Evolutionary conservation across 768 basidiomycete species (phyloP).

Genomic region (Vararia minispora): DNA sequence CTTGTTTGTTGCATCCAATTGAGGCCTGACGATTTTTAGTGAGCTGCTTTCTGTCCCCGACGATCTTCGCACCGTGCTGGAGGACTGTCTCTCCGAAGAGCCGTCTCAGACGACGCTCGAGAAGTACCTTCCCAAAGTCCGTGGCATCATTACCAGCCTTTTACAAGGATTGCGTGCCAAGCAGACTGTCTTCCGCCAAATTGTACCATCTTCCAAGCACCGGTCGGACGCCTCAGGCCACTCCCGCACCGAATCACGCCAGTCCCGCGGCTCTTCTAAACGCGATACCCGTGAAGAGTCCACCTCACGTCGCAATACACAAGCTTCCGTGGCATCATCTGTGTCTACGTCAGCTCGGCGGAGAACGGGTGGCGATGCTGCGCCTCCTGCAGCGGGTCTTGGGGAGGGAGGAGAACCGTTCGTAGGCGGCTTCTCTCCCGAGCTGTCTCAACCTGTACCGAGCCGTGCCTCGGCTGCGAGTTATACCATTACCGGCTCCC

Average conservation of each 20-base stretch:
- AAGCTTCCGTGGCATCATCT: background rate
- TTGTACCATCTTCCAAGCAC: constrained; percentile 51
- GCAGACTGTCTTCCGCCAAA: constrained; percentile 77
- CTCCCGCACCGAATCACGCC: constrained; percentile 46
- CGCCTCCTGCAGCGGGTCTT: constrained; percentile 7
- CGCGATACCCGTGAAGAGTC: constrained; percentile 22
- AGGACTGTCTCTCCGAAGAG: constrained; percentile 86
- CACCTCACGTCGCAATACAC: constrained; percentile 11
- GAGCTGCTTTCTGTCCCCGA: constrained; percentile 84
- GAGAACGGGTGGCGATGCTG: constrained; percentile 11
- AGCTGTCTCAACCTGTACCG: constrained; percentile 8
- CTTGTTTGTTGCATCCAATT: too few species aligned
- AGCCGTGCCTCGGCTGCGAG: constrained; percentile 6
- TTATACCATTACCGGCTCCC: constrained; percentile 10
- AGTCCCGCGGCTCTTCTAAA: constrained; percentile 35
- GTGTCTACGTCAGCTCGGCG: constrained; percentile 2
- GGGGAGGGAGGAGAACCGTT: constrained; percentile 30
- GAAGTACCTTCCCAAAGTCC: constrained; percentile 80
- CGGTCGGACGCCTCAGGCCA: constrained; percentile 33
- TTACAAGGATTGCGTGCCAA: constrained; percentile 88
- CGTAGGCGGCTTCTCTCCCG: constrained; percentile 38
- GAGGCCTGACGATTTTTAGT: too few species aligned
- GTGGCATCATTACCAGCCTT: constrained; percentile 87
- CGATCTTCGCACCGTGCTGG: constrained; percentile 80
- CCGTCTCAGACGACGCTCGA: constrained; percentile 79